Evolutionary conservation across 2,329 filamentous ascomycete species (phyloP), one percentile per base, ranked within the genome.

Genomic region (Colletotrichum brevisporum): DNA sequence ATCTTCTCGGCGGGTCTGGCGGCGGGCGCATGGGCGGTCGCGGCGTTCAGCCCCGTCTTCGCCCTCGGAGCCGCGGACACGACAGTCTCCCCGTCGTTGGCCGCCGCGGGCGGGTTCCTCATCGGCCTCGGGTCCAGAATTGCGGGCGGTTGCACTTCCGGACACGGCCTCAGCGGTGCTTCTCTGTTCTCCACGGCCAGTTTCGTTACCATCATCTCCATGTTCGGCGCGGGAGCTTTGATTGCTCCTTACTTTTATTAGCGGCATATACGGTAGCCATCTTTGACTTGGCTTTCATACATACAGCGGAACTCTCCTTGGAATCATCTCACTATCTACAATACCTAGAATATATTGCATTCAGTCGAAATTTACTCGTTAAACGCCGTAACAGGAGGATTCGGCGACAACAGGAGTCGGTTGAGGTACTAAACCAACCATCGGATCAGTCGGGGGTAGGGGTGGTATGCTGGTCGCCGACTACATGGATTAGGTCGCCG

Each of bases 81-180:
- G 27, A 56, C 71, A 1, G 75, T 83, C 0, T 74, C 80, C 4
- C 80, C 82, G 0, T 26, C 74, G 2, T 75, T 80, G 70, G 86
- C 88, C 0, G 73, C 84, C 0, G 53, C 83, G 0, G 90, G 90
- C 2, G 91, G 90, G 0, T 80, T 86, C 4, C 67, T 86, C 15
- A 87, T 92, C 80, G 83, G 85, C 0, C 75, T 92, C 9, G 91
- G 91, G 1, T 83, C 89, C 1, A 84, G 90, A 56, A 75, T 92
- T 63, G 90, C 88, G 0, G 90, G 89, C 2, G 91, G 91, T 0
- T 93, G 91, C 71, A 91, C 90, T 0, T 90, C 88, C 5, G 90
- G 91, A 0, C 91, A 93, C 75, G 91, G 91, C 0, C 89, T 93
- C 71, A 91, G 88, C 67, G 91, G 91, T 0, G 84, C 92, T 74